Evolutionary conservation across 768 basidiomycete genomes (phyloP).

Genomic region (Rhodosporidiobolus odoratus): DNA sequence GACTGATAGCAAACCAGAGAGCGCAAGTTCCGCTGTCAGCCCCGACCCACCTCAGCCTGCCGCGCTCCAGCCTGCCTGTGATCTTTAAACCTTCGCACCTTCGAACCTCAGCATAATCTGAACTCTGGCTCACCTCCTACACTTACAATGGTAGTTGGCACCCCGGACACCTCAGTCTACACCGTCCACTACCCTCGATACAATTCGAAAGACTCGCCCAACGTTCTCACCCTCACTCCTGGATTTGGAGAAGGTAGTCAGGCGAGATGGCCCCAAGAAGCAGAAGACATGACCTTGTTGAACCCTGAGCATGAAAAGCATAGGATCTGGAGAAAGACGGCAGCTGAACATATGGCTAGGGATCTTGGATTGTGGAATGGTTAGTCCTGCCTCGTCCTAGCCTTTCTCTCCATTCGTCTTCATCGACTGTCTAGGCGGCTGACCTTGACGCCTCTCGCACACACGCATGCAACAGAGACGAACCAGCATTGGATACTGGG

Average conservation of each 20-base stretch:
- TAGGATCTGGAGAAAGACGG: conserved; percentile 26
- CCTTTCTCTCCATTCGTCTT: not conserved
- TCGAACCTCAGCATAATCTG: too few relatives aligned
- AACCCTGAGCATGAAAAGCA: conserved; percentile 17
- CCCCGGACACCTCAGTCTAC: too few relatives aligned
- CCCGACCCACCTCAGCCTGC: too few relatives aligned
- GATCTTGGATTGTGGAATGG: conserved; percentile 16
- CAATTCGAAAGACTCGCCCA: conserved; percentile 7
- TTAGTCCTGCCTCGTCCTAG: not conserved
- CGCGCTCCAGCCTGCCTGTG: too few relatives aligned
- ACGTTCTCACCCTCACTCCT: conserved; percentile 7
- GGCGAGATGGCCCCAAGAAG: conserved; percentile 17
- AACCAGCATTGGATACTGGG: conserved; percentile 22
- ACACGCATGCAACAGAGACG: not conserved
- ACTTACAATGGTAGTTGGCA: too few relatives aligned
- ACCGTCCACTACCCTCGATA: not conserved
- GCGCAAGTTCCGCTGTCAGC: too few relatives aligned
- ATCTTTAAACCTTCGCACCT: too few relatives aligned
- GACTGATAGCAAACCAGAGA: too few relatives aligned
- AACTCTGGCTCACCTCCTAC: too few relatives aligned
- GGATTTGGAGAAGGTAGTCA: conserved; percentile 14
- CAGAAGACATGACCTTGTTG: conserved; percentile 13
- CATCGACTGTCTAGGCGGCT: not conserved
- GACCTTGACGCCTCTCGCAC: not conserved
- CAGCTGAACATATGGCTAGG: conserved; percentile 21